Evolutionary conservation across 345 rosid species (phyloP), one percentile per base, ranked within the genome.

Genomic region (Populus simonii): DNA sequence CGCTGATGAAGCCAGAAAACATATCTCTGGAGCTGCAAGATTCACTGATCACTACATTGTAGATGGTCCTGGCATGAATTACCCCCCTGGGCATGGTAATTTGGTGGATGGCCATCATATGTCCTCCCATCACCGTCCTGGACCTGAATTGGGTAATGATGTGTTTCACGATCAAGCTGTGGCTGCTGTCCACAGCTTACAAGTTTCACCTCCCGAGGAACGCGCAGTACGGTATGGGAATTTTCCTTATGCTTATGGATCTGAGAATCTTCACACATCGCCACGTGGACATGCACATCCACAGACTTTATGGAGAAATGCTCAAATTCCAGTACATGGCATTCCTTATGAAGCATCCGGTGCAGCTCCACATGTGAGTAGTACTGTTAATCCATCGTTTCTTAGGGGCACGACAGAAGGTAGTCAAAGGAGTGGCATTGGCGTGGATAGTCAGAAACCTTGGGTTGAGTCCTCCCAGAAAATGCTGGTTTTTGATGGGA

Each of bases 1-100:
- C 47, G 81, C 81, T 81, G 97, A 93, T 77, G 97, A 92, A 76
- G 86, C 79, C 45, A 92, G 96, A 89, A 73, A 84, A 76, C 89
- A 85, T 78, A 36, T 78, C 55, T 77, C 89, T 75, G 93, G 87
- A 70, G 84, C 88, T 82, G 92, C 89, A 87, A 88, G 98, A 80
- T 81, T 91, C 80, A 87, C 86, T 71, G 93, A 91, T 83, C 91
- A 83, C 63, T 90, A 84, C 80, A 41, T 82, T 78, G 80, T 77
- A 1, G 99, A 95, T 81, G 89, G 90, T 85, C 80, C 90, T 67
- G 84, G 86, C 80, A 79, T 87, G 85, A 93, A 87, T 74, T 87
- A 85, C 73, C 80, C 96, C 85, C 75, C 80, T 72, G 93, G 91
- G 43, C 94, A 88, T 73, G 79, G 82, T 66, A 84, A 83, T 84